A percentile compares a stretch with the other conserved stretches of the same genome.
phyloP scores from a whole-genome alignment of 2,329 filamentous ascomycete genomes.

The Xylaria sp. region DNA sequence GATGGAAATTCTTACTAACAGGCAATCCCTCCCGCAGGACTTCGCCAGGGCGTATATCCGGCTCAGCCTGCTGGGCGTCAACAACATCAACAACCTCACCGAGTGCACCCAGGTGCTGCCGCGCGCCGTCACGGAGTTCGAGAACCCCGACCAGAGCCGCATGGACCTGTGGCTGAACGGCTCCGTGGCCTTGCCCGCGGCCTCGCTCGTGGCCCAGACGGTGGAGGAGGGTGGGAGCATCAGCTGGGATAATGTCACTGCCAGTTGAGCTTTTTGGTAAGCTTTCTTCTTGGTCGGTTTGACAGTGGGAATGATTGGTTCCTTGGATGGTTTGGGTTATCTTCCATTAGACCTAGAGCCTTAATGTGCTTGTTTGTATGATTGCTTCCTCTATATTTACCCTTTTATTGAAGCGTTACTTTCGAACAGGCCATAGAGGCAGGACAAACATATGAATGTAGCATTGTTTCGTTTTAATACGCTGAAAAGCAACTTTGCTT shows the following conservation, averaged over 20 bases:
- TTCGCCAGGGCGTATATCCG: conserved; percentile 58
- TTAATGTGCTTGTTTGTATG: too few species aligned
- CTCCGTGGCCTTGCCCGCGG: conserved; percentile 14
- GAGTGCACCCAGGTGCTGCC: conserved; percentile 59
- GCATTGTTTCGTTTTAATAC: too few species aligned
- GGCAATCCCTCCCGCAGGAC: too few species aligned
- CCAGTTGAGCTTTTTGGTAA: background rate
- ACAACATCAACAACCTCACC: conserved; percentile 57
- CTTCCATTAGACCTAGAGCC: too few species aligned
- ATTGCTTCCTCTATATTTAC: too few species aligned
- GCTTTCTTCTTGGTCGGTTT: background rate
- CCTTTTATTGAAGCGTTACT: too few species aligned
- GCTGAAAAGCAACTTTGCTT: too few species aligned
- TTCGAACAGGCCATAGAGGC: too few species aligned
- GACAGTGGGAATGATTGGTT: too few species aligned
- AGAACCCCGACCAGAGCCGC: conserved; percentile 25
- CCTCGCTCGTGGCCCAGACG: conserved; percentile 22
- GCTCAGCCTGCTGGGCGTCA: conserved; percentile 57
- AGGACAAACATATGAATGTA: too few species aligned
- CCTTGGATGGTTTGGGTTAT: too few species aligned
- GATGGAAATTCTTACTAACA: too few species aligned
- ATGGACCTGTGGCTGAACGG: conserved; percentile 27
- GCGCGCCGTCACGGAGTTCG: conserved; percentile 31
- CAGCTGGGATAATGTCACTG: background rate
- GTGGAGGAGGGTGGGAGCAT: conserved; percentile 20